Conservation (phyloP, 2,329 filamentous ascomycete species). For the Xylaria sp. region DNA sequence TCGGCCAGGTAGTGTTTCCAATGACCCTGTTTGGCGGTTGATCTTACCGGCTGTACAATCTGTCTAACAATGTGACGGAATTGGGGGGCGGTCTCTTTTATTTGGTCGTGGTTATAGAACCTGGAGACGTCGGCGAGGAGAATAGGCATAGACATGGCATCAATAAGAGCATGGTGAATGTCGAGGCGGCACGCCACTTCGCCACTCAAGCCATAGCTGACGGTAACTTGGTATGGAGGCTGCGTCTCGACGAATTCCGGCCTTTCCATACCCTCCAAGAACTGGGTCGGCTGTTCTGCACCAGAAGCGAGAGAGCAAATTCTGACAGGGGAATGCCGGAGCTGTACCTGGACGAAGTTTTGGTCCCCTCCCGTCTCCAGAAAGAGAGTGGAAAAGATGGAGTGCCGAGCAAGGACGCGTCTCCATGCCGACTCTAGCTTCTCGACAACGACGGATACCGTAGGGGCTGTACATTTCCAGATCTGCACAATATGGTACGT, state of each 20-base stretch:
- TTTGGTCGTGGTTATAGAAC: conserved; percentile 5
- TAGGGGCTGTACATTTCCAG: conserved; percentile 13
- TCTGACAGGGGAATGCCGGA: conserved; percentile 3
- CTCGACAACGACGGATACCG: background rate
- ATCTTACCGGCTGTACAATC: conserved; percentile 6
- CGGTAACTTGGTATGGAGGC: conserved; percentile 4
- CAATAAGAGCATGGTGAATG: conserved; percentile 9
- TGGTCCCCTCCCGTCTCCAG: conserved; percentile 10
- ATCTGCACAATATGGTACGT: conserved; percentile 22
- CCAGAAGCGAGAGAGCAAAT: background rate
- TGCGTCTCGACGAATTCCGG: conserved; percentile 1
- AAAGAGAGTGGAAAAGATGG: conserved; percentile 5
- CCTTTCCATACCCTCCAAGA: background rate
- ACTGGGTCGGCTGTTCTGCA: conserved; percentile 1
- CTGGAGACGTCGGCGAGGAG: conserved; percentile 4
- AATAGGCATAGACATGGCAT: conserved; percentile 1
- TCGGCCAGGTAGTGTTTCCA: conserved; percentile 1
- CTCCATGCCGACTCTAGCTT: conserved; percentile 3
- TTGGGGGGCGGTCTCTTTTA: conserved; percentile 4
- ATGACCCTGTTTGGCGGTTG: conserved; percentile 3
- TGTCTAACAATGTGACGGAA: conserved; percentile 4
- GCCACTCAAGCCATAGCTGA: conserved; percentile 5
- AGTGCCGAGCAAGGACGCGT: background rate
- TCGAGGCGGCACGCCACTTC: conserved; percentile 8
- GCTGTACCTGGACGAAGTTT: conserved; percentile 9